Evolutionary conservation across 2,329 filamentous ascomycete genomes (phyloP).

Genomic region (Talaromyces sp.): DNA sequence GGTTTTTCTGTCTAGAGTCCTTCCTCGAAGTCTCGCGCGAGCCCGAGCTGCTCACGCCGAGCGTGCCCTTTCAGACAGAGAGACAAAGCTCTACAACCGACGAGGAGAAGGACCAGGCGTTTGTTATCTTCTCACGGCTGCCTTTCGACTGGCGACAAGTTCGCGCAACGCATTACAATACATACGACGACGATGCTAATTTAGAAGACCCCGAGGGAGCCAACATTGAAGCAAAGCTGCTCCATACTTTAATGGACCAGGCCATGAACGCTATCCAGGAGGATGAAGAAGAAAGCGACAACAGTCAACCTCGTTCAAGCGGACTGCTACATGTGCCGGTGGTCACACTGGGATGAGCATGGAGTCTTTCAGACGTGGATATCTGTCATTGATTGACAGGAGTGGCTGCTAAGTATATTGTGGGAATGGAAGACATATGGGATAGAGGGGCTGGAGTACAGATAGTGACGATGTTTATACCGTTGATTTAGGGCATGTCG

Average conservation of each 20-base stretch:
- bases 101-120: neutral
- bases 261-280: constrained; percentile 9
- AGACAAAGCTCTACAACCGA: neutral
- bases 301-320: neutral
- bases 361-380: neutral
- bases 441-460: neutral
- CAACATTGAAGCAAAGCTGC: constrained; percentile 9
- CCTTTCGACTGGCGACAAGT: neutral
- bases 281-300: neutral
- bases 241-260: constrained; percentile 12
- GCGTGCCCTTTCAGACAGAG: neutral
- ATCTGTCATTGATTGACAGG: neutral
- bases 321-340: constrained; percentile 15
- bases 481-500: neutral
- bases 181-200: neutral
- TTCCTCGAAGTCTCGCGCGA: constrained; percentile 27
- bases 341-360: constrained; percentile 11
- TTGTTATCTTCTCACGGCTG: constrained; percentile 7
- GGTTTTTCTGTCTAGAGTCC: constrained; percentile 30
- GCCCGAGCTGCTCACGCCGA: constrained; percentile 21
- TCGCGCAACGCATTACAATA: neutral
- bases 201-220: neutral
- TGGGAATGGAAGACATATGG: neutral
- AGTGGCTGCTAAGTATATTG: no score
- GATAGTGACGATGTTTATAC: neutral